phyloP scores from a whole-genome alignment of 2,329 filamentous ascomycete species.

The Pseudocercospora fuligena region DNA sequence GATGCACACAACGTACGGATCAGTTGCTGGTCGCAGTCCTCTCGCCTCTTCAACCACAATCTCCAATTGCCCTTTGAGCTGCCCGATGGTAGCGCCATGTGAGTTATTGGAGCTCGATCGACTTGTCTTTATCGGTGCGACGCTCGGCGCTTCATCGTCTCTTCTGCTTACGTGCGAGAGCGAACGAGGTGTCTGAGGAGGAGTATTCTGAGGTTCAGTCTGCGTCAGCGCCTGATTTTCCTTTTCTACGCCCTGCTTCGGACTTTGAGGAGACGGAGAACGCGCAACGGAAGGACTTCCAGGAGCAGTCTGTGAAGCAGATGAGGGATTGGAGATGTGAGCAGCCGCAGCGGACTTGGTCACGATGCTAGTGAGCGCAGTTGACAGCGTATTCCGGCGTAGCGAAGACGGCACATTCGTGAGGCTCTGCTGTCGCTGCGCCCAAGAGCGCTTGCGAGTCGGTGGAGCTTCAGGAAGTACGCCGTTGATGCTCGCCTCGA shows the following conservation, averaged over 20 bases:
- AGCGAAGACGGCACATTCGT: constrained; percentile 34
- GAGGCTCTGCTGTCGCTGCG: constrained; percentile 33
- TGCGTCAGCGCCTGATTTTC: constrained; percentile 76
- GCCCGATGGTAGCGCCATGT: constrained; percentile 63
- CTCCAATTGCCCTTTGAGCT: constrained; percentile 83
- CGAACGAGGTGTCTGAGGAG: constrained; percentile 85
- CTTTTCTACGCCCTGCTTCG: constrained; percentile 66
- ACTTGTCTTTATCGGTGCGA: constrained; percentile 46
- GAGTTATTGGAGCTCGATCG: constrained; percentile 41
- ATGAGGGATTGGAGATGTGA: constrained; percentile 71
- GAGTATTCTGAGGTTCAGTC: constrained; percentile 83
- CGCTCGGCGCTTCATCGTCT: constrained; percentile 31
- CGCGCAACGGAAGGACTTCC: constrained; percentile 55
- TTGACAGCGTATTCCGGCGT: constrained; percentile 46
- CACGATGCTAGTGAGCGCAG: constrained; percentile 69
- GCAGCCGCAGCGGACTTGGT: constrained; percentile 68
- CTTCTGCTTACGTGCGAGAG: constrained; percentile 68
- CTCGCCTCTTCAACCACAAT: constrained; percentile 88
- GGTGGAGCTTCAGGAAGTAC: constrained; percentile 22
- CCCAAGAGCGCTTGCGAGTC: constrained; percentile 35
- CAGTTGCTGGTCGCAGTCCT: constrained; percentile 77
- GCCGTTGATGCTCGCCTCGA: constrained; percentile 31
- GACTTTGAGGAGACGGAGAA: constrained; percentile 45
- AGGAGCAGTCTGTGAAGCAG: constrained; percentile 59
- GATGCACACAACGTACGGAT: constrained; percentile 94